Conservation (phyloP, 371 early-diverging fungal genomes). For the Mortierella polycephala region DNA sequence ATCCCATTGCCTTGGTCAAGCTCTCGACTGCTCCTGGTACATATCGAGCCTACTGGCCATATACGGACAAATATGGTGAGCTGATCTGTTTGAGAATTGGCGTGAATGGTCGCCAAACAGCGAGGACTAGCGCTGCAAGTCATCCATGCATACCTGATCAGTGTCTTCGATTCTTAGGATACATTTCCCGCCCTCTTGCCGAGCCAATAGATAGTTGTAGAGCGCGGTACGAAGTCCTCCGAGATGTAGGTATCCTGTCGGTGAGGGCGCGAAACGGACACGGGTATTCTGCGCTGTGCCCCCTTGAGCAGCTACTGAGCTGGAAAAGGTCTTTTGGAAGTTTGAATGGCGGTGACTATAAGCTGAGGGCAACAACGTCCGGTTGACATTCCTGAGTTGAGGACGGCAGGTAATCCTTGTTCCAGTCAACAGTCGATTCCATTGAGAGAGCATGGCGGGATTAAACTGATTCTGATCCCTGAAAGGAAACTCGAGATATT, state of each 20-base stretch:
- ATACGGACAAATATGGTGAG: neutral
- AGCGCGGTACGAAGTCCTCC: constrained; percentile 95
- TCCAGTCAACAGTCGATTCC: constrained; percentile 23
- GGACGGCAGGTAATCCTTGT: constrained; percentile 6
- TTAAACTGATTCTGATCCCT: neutral
- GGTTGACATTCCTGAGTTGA: neutral
- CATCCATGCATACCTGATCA: constrained; percentile 70
- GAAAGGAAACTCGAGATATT: too few species aligned
- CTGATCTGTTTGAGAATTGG: neutral
- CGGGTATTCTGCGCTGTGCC: constrained; percentile 58
- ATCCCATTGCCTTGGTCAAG: constrained; percentile 72
- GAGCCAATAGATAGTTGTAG: constrained; percentile 89
- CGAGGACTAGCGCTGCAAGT: neutral
- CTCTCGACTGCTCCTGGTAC: constrained; percentile 83
- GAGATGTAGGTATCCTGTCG: constrained; percentile 93
- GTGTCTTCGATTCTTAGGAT: constrained; percentile 96
- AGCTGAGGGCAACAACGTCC: neutral
- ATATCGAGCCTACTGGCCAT: constrained; percentile 66
- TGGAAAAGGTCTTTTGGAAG: neutral
- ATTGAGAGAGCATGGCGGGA: constrained; percentile 30
- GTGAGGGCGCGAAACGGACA: constrained; percentile 95
- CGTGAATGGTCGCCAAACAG: too few species aligned
- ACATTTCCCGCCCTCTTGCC: constrained; percentile 78
- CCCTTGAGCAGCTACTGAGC: neutral
- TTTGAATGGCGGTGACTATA: neutral